These are phyloP conservation scores for Cercis canadensis DNA, from an alignment of 306 rosid species.

Conservation along the genomic window DNA sequence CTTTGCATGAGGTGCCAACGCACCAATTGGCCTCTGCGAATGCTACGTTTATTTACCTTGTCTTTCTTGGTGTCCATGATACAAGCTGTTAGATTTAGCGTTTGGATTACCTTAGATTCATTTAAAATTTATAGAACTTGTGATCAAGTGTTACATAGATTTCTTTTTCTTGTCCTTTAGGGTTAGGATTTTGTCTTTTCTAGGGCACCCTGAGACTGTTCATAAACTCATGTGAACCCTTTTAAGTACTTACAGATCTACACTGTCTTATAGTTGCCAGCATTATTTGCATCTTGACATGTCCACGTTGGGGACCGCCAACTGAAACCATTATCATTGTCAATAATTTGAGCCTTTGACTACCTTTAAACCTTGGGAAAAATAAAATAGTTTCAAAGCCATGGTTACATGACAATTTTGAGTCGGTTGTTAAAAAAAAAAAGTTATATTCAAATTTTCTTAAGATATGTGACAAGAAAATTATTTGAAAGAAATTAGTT, in stretches of 20 bases:
- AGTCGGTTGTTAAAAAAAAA: no score
- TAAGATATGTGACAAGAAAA: no score
- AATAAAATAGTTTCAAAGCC: no score
- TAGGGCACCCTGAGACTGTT: neutral
- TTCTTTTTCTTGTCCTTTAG: neutral
- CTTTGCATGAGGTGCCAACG: conserved; percentile 31
- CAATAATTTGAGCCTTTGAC: no score
- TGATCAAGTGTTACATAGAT: neutral
- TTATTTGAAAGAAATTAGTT: no score
- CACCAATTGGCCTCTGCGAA: neutral
- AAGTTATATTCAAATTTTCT: no score
- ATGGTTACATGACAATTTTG: no score
- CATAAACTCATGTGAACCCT: neutral
- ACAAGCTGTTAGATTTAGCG: neutral
- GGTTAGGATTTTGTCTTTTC: neutral
- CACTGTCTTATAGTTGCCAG: neutral
- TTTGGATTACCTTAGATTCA: no score
- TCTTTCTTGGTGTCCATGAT: conserved; percentile 10
- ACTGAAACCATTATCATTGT: neutral
- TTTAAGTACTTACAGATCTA: neutral
- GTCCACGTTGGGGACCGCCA: neutral
- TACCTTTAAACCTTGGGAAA: no score
- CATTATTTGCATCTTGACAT: neutral
- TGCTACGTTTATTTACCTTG: conserved; percentile 7
- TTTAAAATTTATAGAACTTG: neutral